Base-by-base conservation (phyloP, 208 protist species). In the Crithidia mellificae region DNA sequence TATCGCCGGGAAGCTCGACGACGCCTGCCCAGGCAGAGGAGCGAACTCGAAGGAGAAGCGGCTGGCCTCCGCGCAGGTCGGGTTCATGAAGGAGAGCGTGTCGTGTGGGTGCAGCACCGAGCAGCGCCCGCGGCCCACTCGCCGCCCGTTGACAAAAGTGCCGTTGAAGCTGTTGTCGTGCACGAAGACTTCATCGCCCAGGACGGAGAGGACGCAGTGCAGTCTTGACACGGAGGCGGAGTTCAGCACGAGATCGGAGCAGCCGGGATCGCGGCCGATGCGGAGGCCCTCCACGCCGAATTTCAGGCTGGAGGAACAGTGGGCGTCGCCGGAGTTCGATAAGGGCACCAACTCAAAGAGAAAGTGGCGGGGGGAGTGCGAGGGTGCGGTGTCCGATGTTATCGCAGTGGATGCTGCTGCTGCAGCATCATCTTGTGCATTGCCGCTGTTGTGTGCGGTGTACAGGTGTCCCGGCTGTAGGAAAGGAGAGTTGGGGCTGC, bases 131-230 rank as follows among this genome's bases (percentile, higher is more conserved):
- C 68, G 62, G 1, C 83, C 80, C n/a, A 91, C 73, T 0, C 55
- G 72, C 12, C 66, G 34, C 0, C 83, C 83, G 44, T 93, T 91
- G 50, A 93, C 70, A 49, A 88, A 93, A 1, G 88, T 91, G n/a
- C 88, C 88, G 65, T 91, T 93, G 58, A 73, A 74, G 57, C 81
- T 89, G 56, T 78, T 72, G 73, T 93, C 85, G 39, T 83, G 80
- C 22, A 90, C 78, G 36, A 77, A 90, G 12, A 94, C 81, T 6
- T 85, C 71, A 17, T 77, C 68, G 52, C 78, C 78, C 6, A 90
- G 38, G 20, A 80, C 75, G 57, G 76, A 91, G 36, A 85, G 66
- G 1, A 74, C 74, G 53, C 80, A 86, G 67, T 89, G 82, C 41
- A 88, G 68, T 14, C 74, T 57, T 14, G 76, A 88, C n/a, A 88